Evolutionary conservation across 2,329 filamentous ascomycete genomes (phyloP), one percentile per base, ranked within the genome.

Genomic region (Alternaria dauci): DNA sequence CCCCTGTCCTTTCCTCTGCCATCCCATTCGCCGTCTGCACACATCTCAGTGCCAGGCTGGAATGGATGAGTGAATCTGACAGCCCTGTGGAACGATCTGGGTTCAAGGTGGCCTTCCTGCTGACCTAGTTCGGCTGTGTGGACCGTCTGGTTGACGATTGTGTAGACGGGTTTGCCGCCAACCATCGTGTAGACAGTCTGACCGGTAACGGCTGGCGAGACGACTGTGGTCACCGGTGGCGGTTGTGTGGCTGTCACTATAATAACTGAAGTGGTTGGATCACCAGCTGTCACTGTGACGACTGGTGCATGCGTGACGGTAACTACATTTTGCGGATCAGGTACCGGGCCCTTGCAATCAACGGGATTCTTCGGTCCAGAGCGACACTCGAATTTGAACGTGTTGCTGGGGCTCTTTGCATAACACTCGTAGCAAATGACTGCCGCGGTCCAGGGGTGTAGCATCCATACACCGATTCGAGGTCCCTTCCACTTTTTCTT

Each of bases 391-490:
- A 73, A 69, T 8, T 68, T 52, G 9, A 12, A 6, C 18, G 30
- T 59, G 23, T 68, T 34, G 8, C 60, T 26, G 4, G 47, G 9
- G 11, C 66, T 55, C 30, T 65, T 63, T 14, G 61, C 52, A 55
- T 66, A 76, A 61, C 74, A 76, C 8, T 64, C 54, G 55, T 68
- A 75, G 56, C 73, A 76, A 3, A 69, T 30, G 25, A 60, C 8
- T 2, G 60, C 58, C 8, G 30, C 11, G 4, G 48, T 59, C 71
- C 73, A 76, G 2, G 72, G 72, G 41, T 75, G 69, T 16, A 64
- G 52, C 68, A 74, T 67, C 71, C 71, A 76, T 1, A 72, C 66
- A 18, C 55, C 55, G 18, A 44, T 59, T 3, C 50, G 52, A 43
- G 65, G 53, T 23, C 44, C 52, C 26, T 53, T 58, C 50, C 55